These are phyloP conservation scores for Hippophae rhamnoides DNA, from an alignment of 306 rosid species.

Conservation along the genomic window DNA sequence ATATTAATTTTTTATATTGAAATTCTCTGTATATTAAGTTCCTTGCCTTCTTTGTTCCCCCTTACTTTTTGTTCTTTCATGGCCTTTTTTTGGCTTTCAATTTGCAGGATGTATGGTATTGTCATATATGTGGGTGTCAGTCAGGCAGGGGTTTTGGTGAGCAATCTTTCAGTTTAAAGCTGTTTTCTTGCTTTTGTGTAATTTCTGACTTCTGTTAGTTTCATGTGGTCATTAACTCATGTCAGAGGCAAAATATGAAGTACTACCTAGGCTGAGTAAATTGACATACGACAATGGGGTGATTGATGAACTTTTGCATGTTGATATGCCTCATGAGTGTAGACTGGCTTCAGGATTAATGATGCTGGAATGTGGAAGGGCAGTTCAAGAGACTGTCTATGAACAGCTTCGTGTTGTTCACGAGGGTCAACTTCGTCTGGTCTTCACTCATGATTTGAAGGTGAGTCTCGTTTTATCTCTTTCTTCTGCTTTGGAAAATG, in stretches of 20 bases:
- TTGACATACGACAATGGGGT: slow-evolving; percentile 29
- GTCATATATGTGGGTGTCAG: slow-evolving; percentile 26
- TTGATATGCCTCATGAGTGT: slow-evolving; percentile 27
- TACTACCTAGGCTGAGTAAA: slow-evolving; percentile 34
- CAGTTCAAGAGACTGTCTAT: slow-evolving; percentile 36
- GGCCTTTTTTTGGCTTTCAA: neutral
- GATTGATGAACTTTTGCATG: slow-evolving; percentile 29
- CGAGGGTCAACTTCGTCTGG: slow-evolving; percentile 31
- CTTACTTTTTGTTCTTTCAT: no score
- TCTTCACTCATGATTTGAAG: slow-evolving; percentile 29
- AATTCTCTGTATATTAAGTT: no score
- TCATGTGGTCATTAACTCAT: slow-evolving; percentile 12
- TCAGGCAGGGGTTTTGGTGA: slow-evolving; percentile 34
- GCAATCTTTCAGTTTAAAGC: neutral
- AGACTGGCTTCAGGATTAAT: slow-evolving; percentile 28
- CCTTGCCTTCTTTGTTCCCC: neutral
- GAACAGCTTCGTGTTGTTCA: slow-evolving; percentile 31
- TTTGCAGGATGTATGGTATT: slow-evolving; percentile 34
- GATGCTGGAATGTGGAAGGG: slow-evolving; percentile 33
- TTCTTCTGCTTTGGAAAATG: no score
- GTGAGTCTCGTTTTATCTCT: slow-evolving; percentile 7
- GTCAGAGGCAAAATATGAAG: slow-evolving; percentile 32
- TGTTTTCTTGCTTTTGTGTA: neutral
- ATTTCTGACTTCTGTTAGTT: neutral
- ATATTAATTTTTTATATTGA: no score